Base-by-base conservation (phyloP, 768 basidiomycete genomes). In the Lactarius psammicola region DNA sequence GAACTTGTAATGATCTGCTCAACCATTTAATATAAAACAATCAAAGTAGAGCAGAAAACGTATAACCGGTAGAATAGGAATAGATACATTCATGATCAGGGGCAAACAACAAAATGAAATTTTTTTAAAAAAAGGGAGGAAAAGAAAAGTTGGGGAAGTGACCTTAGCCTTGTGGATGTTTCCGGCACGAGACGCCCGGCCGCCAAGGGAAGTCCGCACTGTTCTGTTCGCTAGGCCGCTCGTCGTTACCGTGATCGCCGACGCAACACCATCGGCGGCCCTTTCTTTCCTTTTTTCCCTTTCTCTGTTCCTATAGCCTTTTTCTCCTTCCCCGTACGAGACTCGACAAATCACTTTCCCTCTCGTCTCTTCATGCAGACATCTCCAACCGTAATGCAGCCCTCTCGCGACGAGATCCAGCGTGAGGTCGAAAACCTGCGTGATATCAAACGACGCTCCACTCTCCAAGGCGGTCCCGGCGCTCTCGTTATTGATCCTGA, bases 401-500 rank as follows among this genome's bases (percentile, higher is more conserved):
- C 91, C 65, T 91, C 89, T 31, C 85, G 89, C 71, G 86, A 88
- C 75, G 92, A 94, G 78, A 93, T 94, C 68, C 87, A 87, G 74
- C 87, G 91, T 70, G 92, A 94, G 80, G 89, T 92, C 49, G 90
- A 94, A 74, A 88, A 89, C 51, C 81, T 94, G 46, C 85, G 89
- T 70, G 92, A 93, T 78, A 86, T 97, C 70, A 84, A 84, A 65
- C 84, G 95, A 61, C 87, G 94, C 71, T 97, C 94, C 2, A 86
- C 87, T 18, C 84, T 88, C 0, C 82, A 85, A 66, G 81, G 82
- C 36, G 85, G 86, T 11, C 94, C 92, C 66, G 92, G 92, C 44
- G 87, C 89, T 28, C 85, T 94, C 72, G 81, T 90, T 65, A 82
- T 95, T 62, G 95, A 97, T 77, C 94, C 94, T 70, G 95, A 97